Conservation (phyloP, 371 early-diverging fungal species). For the Capillidium heterosporum region DNA sequence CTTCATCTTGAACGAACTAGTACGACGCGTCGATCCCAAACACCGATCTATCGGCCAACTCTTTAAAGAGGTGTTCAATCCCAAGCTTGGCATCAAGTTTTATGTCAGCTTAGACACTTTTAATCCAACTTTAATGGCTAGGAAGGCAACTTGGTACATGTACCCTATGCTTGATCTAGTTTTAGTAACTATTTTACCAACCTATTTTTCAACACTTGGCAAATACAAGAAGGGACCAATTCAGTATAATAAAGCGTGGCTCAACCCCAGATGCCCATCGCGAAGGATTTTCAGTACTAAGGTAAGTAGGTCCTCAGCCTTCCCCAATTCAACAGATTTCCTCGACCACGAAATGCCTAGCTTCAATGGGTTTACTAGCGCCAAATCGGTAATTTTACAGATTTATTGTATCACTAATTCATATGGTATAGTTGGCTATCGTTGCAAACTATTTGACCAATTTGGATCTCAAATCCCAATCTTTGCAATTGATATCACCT, state of each 20-base stretch:
- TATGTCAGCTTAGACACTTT: constrained; percentile 8
- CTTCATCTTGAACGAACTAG: constrained; percentile 53
- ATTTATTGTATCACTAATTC: too few relatives aligned
- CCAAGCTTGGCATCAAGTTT: constrained; percentile 25
- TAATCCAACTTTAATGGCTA: too few relatives aligned
- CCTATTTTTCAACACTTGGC: too few relatives aligned
- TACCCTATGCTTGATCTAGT: neutral
- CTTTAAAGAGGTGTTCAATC: constrained; percentile 25
- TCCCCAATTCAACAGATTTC: neutral
- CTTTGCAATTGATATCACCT: too few relatives aligned
- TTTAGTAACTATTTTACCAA: too few relatives aligned
- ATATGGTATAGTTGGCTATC: too few relatives aligned
- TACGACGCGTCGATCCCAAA: constrained; percentile 30
- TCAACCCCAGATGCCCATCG: neutral
- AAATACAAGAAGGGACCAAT: neutral
- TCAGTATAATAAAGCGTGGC: neutral
- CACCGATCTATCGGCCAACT: constrained; percentile 34
- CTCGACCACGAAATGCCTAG: neutral
- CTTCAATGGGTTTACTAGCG: neutral
- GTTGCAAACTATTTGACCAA: too few relatives aligned
- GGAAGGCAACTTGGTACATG: neutral
- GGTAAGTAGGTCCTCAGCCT: too few relatives aligned
- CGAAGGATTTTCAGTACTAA: neutral
- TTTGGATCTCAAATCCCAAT: too few relatives aligned
- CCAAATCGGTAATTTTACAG: neutral